phyloP scores from a whole-genome alignment of 2,329 filamentous ascomycete genomes.

The Diaporthe ilicicola region DNA sequence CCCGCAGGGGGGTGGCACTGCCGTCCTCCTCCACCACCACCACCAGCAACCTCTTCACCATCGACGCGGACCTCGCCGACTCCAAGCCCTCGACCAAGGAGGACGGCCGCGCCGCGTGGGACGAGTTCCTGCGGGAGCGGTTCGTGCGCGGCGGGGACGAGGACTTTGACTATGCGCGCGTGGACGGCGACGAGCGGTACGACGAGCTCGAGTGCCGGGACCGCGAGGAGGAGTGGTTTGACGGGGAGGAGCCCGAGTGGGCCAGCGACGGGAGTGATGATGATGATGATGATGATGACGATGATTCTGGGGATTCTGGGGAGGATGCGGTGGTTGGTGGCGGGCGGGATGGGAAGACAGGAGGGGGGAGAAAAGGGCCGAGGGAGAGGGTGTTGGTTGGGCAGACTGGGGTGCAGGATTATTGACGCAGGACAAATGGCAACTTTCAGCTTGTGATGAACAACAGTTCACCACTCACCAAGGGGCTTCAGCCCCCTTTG shows the following conservation, averaged over 20 bases:
- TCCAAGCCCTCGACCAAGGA: slow-evolving; percentile 64
- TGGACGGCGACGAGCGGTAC: slow-evolving; percentile 77
- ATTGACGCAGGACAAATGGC: no score
- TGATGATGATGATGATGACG: neutral
- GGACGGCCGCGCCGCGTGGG: slow-evolving; percentile 75
- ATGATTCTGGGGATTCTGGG: slow-evolving; percentile 44
- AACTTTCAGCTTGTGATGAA: no score
- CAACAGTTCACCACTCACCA: no score
- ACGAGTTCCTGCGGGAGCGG: slow-evolving; percentile 73
- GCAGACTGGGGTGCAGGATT: slow-evolving; percentile 78
- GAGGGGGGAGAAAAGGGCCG: slow-evolving; percentile 37
- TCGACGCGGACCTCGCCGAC: slow-evolving; percentile 55
- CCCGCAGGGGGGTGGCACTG: neutral
- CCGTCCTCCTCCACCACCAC: neutral
- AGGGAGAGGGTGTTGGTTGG: slow-evolving; percentile 49
- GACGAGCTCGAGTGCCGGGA: slow-evolving; percentile 71
- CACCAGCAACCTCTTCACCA: slow-evolving; percentile 43
- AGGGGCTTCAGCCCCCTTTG: no score
- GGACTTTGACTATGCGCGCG: slow-evolving; percentile 78
- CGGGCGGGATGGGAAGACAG: slow-evolving; percentile 34
- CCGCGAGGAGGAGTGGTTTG: slow-evolving; percentile 80
- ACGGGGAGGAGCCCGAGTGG: slow-evolving; percentile 78
- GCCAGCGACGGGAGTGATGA: slow-evolving; percentile 50
- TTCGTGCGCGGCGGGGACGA: slow-evolving; percentile 79
- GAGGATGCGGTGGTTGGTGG: slow-evolving; percentile 36